Conservation (phyloP, 2,329 filamentous ascomycete species). For the Leptographium radiaticola region DNA sequence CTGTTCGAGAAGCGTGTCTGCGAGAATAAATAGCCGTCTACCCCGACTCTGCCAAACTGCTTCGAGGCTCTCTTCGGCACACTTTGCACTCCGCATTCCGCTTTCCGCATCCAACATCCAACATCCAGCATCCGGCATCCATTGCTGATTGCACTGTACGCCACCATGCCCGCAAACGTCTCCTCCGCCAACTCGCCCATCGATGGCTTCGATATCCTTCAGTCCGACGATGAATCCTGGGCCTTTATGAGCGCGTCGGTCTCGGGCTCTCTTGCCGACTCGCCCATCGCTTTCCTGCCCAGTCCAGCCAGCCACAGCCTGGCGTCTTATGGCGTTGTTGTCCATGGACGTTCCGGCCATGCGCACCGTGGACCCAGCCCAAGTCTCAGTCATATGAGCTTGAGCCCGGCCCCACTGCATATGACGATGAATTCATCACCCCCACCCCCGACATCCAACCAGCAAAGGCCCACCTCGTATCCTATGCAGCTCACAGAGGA, state of each 20-base stretch:
- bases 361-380: slow-evolving; percentile 17
- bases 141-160: no score
- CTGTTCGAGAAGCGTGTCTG: no score
- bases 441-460: not conserved
- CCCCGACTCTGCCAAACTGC: no score
- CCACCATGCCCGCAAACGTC: slow-evolving; percentile 4
- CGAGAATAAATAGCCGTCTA: no score
- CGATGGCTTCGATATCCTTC: slow-evolving; percentile 4
- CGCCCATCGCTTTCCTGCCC: slow-evolving; percentile 29
- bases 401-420: slow-evolving; percentile 8
- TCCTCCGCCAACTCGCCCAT: slow-evolving; percentile 5
- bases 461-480: slow-evolving; percentile 2
- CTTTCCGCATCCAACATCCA: not conserved
- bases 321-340: slow-evolving; percentile 35
- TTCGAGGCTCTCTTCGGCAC: no score
- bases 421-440: slow-evolving; percentile 25
- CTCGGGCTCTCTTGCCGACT: slow-evolving; percentile 22
- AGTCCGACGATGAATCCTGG: slow-evolving; percentile 29
- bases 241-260: slow-evolving; percentile 26
- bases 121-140: no score
- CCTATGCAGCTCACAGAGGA: slow-evolving; percentile 4
- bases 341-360: slow-evolving; percentile 13
- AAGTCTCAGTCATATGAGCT: slow-evolving; percentile 21
- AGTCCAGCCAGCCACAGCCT: slow-evolving; percentile 39
- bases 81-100: not conserved